phyloP scores from a whole-genome alignment of 1,139 yeast genomes.

The Sugiyamaella paludigena region DNA sequence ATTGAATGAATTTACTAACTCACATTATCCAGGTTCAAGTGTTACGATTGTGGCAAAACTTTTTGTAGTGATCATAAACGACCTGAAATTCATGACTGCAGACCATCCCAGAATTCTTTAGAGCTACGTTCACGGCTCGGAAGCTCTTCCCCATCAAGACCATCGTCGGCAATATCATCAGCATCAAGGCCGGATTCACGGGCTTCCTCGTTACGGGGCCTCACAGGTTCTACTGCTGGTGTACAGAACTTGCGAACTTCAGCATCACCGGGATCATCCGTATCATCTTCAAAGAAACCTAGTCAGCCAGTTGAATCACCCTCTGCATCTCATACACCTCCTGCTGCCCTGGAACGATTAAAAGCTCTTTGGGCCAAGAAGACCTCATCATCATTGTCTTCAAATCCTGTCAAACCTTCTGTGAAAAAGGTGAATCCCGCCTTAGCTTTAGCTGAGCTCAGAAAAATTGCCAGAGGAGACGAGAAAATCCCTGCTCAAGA shows the following conservation, averaged over 20 bases:
- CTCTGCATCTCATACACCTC: conserved; percentile 6
- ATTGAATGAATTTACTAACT: not conserved
- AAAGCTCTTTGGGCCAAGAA: conserved; percentile 23
- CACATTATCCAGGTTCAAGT: conserved; percentile 36
- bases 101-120: conserved; percentile 9
- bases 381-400: conserved; percentile 3
- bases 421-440: conserved; percentile 18
- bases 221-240: not conserved
- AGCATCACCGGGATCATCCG: not conserved
- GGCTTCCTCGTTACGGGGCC: not conserved
- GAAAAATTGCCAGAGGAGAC: conserved; percentile 69
- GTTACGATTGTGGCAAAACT: conserved; percentile 49
- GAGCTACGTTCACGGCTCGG: not conserved
- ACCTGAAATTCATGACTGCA: conserved; percentile 48
- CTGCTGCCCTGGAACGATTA: conserved; percentile 19
- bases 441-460: conserved; percentile 44
- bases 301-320: conserved; percentile 7
- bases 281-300: not conserved
- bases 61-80: conserved; percentile 53
- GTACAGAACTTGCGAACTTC: not conserved
- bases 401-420: not conserved
- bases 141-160: not conserved
- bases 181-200: not conserved
- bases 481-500: conserved; percentile 51
- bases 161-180: conserved; percentile 3